These are phyloP conservation scores for Blastomyces gilchristii DNA, from an alignment of 2,329 filamentous ascomycete genomes.

Conservation along the genomic window DNA sequence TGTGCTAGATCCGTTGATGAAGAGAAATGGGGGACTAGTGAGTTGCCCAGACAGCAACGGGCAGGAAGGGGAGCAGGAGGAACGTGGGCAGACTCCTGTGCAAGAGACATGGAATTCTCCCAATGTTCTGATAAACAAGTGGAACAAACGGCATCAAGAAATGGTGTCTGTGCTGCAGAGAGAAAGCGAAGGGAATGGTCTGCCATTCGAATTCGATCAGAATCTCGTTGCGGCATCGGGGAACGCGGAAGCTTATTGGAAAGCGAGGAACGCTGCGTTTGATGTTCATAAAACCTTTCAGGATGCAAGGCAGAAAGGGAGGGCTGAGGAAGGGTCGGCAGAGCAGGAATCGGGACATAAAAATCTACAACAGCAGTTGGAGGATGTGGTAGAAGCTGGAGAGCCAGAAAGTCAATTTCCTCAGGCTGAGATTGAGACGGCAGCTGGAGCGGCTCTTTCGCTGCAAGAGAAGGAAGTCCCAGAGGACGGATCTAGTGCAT, in stretches of 20 bases:
- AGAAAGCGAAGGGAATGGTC: neutral
- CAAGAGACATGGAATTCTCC: slow-evolving; percentile 2
- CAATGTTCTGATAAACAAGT: slow-evolving; percentile 10
- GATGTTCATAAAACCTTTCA: neutral
- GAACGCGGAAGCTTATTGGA: slow-evolving; percentile 7
- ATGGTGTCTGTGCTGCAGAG: slow-evolving; percentile 1
- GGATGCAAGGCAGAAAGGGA: neutral
- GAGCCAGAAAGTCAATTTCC: neutral
- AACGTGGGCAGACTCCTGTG: neutral
- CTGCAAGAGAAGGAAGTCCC: neutral
- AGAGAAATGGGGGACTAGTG: neutral
- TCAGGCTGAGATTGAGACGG: neutral
- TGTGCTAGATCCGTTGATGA: slow-evolving; percentile 18
- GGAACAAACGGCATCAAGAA: slow-evolving; percentile 8
- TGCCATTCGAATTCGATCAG: slow-evolving; percentile 6
- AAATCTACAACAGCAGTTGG: neutral
- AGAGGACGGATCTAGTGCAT: neutral
- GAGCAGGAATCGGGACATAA: neutral
- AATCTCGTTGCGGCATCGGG: slow-evolving; percentile 1
- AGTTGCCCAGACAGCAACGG: slow-evolving; percentile 1
- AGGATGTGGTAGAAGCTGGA: neutral
- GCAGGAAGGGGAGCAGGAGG: neutral
- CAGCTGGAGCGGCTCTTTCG: neutral
- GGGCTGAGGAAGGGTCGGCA: neutral
- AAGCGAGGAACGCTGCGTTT: neutral